Base-by-base conservation (phyloP, 495 filamentous ascomycete genomes). In the Aspergillus nidulans region DNA sequence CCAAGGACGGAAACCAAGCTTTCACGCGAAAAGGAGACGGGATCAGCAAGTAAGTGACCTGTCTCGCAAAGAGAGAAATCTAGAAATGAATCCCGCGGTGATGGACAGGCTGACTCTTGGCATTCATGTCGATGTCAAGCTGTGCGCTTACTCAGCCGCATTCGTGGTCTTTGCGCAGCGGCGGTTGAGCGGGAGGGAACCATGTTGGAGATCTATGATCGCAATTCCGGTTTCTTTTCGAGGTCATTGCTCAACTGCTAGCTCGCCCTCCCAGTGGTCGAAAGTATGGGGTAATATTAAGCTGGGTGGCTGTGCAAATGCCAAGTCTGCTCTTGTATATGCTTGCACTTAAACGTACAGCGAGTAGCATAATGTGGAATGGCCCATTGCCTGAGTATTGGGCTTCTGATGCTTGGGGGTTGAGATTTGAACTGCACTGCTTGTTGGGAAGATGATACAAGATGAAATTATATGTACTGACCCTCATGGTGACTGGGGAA, bases 41-140 rank as follows among this genome's bases (percentile, higher is more conserved):
- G 20, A 42, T 42, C 1, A 32, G 44, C 24, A 24, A 1, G 16
- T 24, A 12, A 40, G 32, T 5, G 24, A 26, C 40, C n/a, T 32
- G 39, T 38, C 16, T 18, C 19, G 51, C 39, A 36, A 21, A 46
- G 10, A 53, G n/a, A 45, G 26, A 36, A 43, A 36, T 16, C 19
- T 21, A 42, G 41, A 39, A 52, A 43, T 36, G 18, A 42, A 55
- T 40, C 36, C 36, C 38, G 53, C 53, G 51, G 51, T 41, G 20
- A 20, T 38, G 41, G 38, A 28, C 36, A 39, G 13, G n/a, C 36
- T 39, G 15, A 39, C 19, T 19, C 47, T 49, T 49, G 46, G 46
- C 47, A 8, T 19, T 39, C 47, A 4, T 20, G 26, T 18, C 30
- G 4, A 19, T 25, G 9, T 28, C 26, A 24, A 19, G 16, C 46